Conservation (phyloP, 2,329 filamentous ascomycete species). For the Nemania diffusa region DNA sequence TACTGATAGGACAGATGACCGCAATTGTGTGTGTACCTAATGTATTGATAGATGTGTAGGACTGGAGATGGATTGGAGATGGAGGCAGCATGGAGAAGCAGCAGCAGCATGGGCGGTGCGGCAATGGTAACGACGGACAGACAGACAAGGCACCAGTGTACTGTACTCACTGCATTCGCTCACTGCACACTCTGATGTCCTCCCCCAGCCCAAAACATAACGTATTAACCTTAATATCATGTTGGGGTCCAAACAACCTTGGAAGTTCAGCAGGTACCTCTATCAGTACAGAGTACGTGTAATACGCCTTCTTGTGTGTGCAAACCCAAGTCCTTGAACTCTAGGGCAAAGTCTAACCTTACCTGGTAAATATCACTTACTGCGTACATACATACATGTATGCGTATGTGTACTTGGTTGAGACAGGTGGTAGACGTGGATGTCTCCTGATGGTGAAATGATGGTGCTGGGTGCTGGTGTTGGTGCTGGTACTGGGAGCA, state of each 20-base stretch:
- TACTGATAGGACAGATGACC: not conserved
- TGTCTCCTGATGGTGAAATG: constrained; percentile 41
- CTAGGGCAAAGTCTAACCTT: not conserved
- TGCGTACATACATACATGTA: not conserved
- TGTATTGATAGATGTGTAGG: not conserved
- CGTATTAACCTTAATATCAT: constrained; percentile 23
- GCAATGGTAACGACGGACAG: not conserved
- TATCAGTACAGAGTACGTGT: not conserved
- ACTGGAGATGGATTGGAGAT: not conserved
- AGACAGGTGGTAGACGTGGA: constrained; percentile 42
- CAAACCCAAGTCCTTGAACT: not conserved
- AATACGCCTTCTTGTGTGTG: not conserved
- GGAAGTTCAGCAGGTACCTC: too few relatives aligned
- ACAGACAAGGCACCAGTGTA: constrained; percentile 17
- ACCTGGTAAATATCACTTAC: not conserved
- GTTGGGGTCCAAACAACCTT: constrained; percentile 18
- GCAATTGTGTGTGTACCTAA: not conserved
- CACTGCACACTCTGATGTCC: too few relatives aligned
- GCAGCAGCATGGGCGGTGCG: not conserved
- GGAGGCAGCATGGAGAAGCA: not conserved
- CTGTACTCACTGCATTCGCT: too few relatives aligned
- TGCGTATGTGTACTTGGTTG: not conserved
- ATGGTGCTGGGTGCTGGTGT: constrained; percentile 39
- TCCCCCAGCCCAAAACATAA: constrained; percentile 11
- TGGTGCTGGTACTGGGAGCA: not conserved